A percentile compares a stretch with the other conserved stretches of the same genome.
Conservation (phyloP, 164 flowering plant species). For the Vitis labrusca region DNA sequence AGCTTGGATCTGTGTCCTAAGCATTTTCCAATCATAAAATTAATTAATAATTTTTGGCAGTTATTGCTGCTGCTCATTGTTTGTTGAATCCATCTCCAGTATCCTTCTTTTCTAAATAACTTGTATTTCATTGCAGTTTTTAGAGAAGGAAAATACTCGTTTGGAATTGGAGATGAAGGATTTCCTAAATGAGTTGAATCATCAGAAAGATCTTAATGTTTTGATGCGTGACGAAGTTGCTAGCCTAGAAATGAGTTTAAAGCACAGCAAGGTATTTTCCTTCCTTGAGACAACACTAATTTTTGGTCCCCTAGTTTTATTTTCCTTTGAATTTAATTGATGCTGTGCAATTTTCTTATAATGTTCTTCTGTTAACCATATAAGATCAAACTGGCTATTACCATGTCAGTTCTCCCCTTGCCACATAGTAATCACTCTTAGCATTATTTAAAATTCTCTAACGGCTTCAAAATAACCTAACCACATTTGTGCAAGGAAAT, state of each 20-base stretch:
- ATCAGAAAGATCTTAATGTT: conserved; percentile 48
- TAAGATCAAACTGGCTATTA: no score
- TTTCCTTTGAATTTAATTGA: not conserved
- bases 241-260: conserved; percentile 47
- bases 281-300: not conserved
- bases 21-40: not conserved
- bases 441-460: no score
- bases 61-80: not conserved
- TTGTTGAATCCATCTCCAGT: no score
- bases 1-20: not conserved
- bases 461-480: no score
- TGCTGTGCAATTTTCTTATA: not conserved
- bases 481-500: no score
- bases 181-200: conserved; percentile 40
- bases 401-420: no score
- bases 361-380: not conserved
- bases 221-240: conserved; percentile 45
- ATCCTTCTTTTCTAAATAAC: not conserved
- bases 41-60: not conserved
- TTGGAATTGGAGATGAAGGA: conserved; percentile 41
- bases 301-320: no score
- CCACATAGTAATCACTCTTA: no score
- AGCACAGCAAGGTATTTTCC: conserved; percentile 22
- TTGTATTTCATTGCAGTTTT: conserved; percentile 40
- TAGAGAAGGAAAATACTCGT: conserved; percentile 54